A percentile compares a stretch with the other conserved stretches of the same genome.
These are phyloP conservation scores for Euphrasia confusa DNA, from an alignment of 257 asterid genomes.

Conservation along the genomic window DNA sequence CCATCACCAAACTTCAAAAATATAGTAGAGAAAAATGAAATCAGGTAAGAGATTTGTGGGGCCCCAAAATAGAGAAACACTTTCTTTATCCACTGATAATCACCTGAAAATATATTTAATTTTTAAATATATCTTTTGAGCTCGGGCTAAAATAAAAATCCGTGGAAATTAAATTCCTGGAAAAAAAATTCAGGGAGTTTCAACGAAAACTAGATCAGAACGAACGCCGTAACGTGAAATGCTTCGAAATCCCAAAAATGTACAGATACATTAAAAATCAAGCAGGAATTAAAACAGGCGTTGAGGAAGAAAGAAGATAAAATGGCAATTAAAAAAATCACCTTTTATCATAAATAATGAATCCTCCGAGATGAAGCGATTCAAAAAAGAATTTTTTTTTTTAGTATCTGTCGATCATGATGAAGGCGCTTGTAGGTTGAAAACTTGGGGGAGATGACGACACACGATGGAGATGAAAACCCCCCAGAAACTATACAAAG, in stretches of 20 bases:
- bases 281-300: too few relatives aligned
- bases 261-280: too few relatives aligned
- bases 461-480: too few relatives aligned
- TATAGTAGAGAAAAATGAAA: not conserved
- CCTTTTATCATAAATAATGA: conserved; percentile 34
- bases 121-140: conserved; percentile 21
- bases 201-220: conserved; percentile 24
- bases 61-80: conserved; percentile 18
- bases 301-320: not conserved
- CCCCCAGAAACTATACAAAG: too few relatives aligned
- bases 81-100: conserved; percentile 21
- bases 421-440: conserved; percentile 10
- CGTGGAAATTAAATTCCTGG: conserved; percentile 15
- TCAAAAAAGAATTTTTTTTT: not conserved
- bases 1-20: not conserved
- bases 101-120: conserved; percentile 22
- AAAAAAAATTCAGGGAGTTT: conserved; percentile 17
- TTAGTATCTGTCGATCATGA: conserved; percentile 5
- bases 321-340: not conserved
- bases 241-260: not conserved
- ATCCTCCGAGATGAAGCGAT: conserved; percentile 10
- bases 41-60: conserved; percentile 3
- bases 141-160: conserved; percentile 1
- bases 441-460: conserved; percentile 11
- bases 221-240: conserved; percentile 6